A percentile compares a stretch with the other conserved stretches of the same genome.
phyloP scores from a whole-genome alignment of 2,329 filamentous ascomycete genomes.

The Aspergillus calidoustus region DNA sequence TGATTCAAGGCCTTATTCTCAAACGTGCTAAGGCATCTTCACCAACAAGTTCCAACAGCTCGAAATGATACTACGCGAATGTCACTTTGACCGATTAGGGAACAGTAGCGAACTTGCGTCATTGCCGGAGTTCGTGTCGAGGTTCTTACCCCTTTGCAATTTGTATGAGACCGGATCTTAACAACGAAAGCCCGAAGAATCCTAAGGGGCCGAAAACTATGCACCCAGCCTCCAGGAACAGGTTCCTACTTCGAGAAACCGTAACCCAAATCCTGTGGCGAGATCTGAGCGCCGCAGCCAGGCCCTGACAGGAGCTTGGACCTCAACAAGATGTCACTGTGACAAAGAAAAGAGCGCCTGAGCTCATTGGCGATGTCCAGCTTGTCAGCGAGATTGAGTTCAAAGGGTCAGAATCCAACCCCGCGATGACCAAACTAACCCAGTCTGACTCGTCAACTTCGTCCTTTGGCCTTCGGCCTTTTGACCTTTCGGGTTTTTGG shows the following conservation, averaged over 20 bases:
- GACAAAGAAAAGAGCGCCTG: background rate
- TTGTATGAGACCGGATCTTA: background rate
- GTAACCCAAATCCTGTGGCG: background rate
- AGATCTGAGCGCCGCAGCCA: constrained; percentile 2
- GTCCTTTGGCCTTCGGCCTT: background rate
- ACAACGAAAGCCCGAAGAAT: background rate
- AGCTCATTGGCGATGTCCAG: background rate
- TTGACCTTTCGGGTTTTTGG: background rate
- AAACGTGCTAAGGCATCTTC: background rate
- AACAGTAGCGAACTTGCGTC: background rate
- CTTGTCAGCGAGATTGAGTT: background rate
- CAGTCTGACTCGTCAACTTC: background rate
- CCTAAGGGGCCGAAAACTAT: background rate
- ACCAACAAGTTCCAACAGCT: background rate
- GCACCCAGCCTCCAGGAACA: background rate
- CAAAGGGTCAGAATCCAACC: constrained; percentile 9
- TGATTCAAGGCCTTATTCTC: background rate
- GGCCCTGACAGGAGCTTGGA: constrained; percentile 13
- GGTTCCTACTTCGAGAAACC: background rate
- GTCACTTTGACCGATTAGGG: background rate
- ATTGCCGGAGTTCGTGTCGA: background rate
- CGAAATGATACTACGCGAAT: background rate
- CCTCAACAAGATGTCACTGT: background rate
- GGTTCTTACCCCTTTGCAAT: background rate
- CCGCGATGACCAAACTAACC: constrained; percentile 4